Conservation (phyloP, 768 basidiomycete genomes). For the Suillus hirtellus region DNA sequence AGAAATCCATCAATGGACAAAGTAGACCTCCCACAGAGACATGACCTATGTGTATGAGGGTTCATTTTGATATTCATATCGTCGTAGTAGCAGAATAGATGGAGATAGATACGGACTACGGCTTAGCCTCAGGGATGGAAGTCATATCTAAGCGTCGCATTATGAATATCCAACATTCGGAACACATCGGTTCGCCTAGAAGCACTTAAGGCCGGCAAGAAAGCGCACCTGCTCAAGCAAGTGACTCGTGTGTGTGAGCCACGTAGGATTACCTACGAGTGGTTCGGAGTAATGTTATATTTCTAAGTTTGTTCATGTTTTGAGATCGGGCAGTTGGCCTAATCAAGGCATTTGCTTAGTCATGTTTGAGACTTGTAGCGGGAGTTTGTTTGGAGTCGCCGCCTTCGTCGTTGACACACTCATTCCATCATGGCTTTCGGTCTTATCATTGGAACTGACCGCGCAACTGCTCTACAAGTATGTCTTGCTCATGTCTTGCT, state of each 20-base stretch:
- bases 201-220: neutral
- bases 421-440: conserved; percentile 62
- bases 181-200: neutral
- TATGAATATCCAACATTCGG: neutral
- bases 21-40: neutral
- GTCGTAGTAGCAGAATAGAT: neutral
- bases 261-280: neutral
- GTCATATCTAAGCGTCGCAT: neutral
- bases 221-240: neutral
- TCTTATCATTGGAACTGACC: conserved; percentile 77
- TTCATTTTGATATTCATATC: neutral
- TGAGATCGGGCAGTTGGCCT: neutral
- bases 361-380: conserved; percentile 3
- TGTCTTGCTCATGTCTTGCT: conserved; percentile 17
- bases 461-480: conserved; percentile 71
- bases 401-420: conserved; percentile 24
- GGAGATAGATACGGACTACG: neutral
- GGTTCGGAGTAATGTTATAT: too few species aligned
- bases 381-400: conserved; percentile 18
- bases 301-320: conserved; percentile 2
- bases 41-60: neutral
- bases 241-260: neutral
- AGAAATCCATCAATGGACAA: neutral
- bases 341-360: neutral
- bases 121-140: neutral